Percentiles rank a stretch among this genome's conserved stretches.
Conservation (phyloP, 352 stramenopile genomes). For the Pythium aristosporum region DNA sequence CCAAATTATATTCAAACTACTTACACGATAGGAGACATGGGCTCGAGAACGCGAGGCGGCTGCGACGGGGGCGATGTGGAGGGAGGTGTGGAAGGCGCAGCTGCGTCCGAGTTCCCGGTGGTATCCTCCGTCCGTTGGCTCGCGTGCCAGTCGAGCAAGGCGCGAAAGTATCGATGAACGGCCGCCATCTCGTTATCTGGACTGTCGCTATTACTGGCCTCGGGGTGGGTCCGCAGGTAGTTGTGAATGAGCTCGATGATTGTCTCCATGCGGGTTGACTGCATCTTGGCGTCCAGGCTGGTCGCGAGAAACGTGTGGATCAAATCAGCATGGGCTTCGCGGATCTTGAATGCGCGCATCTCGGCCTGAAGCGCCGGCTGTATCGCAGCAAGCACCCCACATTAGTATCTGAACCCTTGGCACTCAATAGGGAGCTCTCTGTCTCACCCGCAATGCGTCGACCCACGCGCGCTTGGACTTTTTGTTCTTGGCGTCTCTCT, state of each 20-base stretch:
- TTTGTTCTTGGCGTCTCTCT: conserved; percentile 44
- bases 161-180: conserved; percentile 22
- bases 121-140: not conserved
- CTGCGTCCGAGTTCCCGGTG: not conserved
- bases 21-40: conserved; percentile 24
- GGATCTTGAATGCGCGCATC: conserved; percentile 31
- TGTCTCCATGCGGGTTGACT: conserved; percentile 23
- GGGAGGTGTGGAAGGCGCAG: not conserved
- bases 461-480: conserved; percentile 66
- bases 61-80: conserved; percentile 3
- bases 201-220: not conserved
- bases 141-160: conserved; percentile 8
- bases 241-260: conserved; percentile 12
- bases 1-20: conserved; percentile 25
- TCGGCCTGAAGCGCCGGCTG: conserved; percentile 37
- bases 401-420: not conserved
- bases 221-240: conserved; percentile 6
- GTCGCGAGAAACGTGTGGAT: conserved; percentile 35
- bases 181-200: conserved; percentile 4
- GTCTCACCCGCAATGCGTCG: conserved; percentile 37
- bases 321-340: conserved; percentile 42
- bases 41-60: not conserved
- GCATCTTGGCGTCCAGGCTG: conserved; percentile 40
- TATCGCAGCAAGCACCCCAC: not conserved
- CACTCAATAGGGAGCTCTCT: not conserved